Percentiles rank a stretch among this genome's conserved stretches.
phyloP scores from a whole-genome alignment of 768 basidiomycete genomes.

The Lactifluus volemus region DNA sequence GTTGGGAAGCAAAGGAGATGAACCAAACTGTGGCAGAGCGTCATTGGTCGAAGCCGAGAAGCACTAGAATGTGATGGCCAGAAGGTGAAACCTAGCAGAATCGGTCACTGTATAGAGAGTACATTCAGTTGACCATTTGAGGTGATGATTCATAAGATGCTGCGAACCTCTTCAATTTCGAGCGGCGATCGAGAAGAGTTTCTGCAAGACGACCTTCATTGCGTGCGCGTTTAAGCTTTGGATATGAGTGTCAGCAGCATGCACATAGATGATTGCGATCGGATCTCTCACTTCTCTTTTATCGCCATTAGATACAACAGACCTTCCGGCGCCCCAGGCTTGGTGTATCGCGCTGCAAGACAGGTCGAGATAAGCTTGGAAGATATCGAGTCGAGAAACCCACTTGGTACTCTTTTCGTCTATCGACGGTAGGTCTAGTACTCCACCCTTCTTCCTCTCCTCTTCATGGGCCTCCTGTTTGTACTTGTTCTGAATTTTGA shows the following conservation, averaged over 20 bases:
- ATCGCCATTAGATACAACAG: slow-evolving; percentile 59
- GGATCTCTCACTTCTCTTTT: slow-evolving; percentile 53
- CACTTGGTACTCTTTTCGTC: slow-evolving; percentile 74
- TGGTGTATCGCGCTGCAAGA: slow-evolving; percentile 57
- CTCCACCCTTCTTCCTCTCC: slow-evolving; percentile 42
- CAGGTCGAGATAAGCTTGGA: neutral
- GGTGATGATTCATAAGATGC: slow-evolving; percentile 13
- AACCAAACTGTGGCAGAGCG: neutral
- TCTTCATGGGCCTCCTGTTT: slow-evolving; percentile 67
- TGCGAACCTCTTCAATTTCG: slow-evolving; percentile 73
- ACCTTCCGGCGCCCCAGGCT: slow-evolving; percentile 76
- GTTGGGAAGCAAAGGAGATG: neutral
- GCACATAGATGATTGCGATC: neutral
- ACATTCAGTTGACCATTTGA: slow-evolving; percentile 5
- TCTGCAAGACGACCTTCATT: slow-evolving; percentile 79
- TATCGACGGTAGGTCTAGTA: slow-evolving; percentile 29
- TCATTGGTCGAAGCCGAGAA: neutral
- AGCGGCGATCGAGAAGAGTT: slow-evolving; percentile 66
- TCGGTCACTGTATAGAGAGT: slow-evolving; percentile 31
- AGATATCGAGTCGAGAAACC: slow-evolving; percentile 24
- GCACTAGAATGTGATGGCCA: neutral
- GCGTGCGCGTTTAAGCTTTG: slow-evolving; percentile 65
- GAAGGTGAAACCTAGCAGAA: slow-evolving; percentile 31
- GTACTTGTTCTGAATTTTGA: slow-evolving; percentile 86
- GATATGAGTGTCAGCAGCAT: slow-evolving; percentile 5